phyloP scores from a whole-genome alignment of 805 yeast genomes.

The Isabelozyma gotoi region DNA sequence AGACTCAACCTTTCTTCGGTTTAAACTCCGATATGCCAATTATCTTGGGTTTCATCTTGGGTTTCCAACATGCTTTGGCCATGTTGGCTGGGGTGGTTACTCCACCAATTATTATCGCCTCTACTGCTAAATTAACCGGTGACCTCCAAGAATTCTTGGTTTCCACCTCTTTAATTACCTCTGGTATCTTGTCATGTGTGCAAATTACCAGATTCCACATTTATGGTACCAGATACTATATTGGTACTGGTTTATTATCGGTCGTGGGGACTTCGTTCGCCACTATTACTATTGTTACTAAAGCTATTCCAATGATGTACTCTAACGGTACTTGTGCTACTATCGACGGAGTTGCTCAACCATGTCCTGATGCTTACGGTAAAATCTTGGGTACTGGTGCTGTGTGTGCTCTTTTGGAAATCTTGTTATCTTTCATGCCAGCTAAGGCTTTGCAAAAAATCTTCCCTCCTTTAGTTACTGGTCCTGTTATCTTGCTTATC shows the following conservation, averaged over 20 bases:
- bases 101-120: constrained; percentile 75
- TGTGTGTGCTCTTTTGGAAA: constrained; percentile 73
- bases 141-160: constrained; percentile 39
- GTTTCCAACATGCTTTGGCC: constrained; percentile 84
- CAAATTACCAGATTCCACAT: constrained; percentile 73
- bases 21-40: constrained; percentile 78
- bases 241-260: constrained; percentile 87
- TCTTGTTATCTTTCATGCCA: constrained; percentile 74
- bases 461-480: constrained; percentile 90
- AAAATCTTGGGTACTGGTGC: constrained; percentile 80
- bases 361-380: constrained; percentile 93
- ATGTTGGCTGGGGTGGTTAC: constrained; percentile 91
- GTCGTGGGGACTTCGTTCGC: constrained; percentile 93
- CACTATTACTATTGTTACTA: constrained; percentile 49
- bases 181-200: constrained; percentile 59
- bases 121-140: constrained; percentile 56
- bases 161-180: constrained; percentile 35
- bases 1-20: constrained; percentile 80
- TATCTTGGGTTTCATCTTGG: constrained; percentile 71
- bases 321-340: constrained; percentile 63
- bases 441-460: constrained; percentile 64
- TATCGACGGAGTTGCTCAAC: constrained; percentile 61
- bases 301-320: constrained; percentile 82
- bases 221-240: constrained; percentile 66
- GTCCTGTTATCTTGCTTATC: constrained; percentile 86